Evolutionary conservation across 2,329 filamentous ascomycete genomes (phyloP), one percentile per base, ranked within the genome.

Genomic region (Bipolaris oryzae): DNA sequence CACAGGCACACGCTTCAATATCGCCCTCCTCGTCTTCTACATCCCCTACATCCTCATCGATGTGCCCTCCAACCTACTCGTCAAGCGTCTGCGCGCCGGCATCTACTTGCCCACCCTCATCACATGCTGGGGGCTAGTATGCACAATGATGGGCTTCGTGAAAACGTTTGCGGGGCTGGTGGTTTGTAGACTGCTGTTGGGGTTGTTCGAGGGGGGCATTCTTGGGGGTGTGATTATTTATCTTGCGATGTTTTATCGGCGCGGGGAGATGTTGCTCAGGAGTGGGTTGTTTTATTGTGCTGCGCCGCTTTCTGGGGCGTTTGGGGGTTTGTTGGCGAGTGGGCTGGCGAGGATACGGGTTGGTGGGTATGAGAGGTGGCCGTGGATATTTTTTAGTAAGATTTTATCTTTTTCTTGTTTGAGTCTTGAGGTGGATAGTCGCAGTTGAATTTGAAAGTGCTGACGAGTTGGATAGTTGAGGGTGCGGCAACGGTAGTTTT

Each of bases 11-110:
- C 55, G 57, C 13, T 80, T 76, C 72, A 80, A 80, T 53, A 67
- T 78, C 31, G 75, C 77, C 0, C 70, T 80, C 1, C 73, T 76
- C 7, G 75, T 81, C 38, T 81, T 80, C 68, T 80, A 80, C 63
- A 76, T 80, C 33, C 65, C 71, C 6, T 80, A 80, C 44, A 76
- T 80, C 53, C 70, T 75, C 47, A 68, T 77, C 50, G 77, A 79
- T 50, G 73, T 79, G 1, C 77, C 76, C 0, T 74, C 68, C 15
- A 79, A 79, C 42, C 72, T 77, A 58, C 70, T 78, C 3, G 71
- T 78, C 25, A 79, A 79, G 56, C 62, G 72, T 21, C 70, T 79
- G 20, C 72, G 74, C 7, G 76, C 77, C 3, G 78, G 76, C 0
- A 73, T 74, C 38, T 80, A 79, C 47, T 58, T 80, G 2, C 77